These are phyloP conservation scores for Cyberlindnera meyerae DNA, from an alignment of 805 yeast genomes.

Conservation along the genomic window DNA sequence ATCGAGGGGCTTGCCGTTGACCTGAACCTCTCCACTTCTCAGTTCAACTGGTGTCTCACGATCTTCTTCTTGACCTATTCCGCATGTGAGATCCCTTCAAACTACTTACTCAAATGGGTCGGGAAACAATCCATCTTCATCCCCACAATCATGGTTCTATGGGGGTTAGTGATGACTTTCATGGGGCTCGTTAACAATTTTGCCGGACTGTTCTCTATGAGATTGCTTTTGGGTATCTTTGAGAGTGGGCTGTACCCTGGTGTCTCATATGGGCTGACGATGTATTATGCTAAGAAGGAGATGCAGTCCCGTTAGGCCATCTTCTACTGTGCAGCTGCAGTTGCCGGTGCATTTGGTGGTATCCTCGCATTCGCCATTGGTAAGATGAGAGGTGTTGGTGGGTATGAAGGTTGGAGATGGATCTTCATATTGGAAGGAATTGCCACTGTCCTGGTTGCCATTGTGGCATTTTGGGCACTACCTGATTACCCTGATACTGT, in stretches of 20 bases:
- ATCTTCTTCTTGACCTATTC: conserved; percentile 15
- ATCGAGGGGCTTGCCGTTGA: conserved; percentile 7
- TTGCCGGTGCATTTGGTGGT: conserved; percentile 24
- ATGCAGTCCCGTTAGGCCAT: conserved; percentile 22
- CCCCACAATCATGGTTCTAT: conserved; percentile 11
- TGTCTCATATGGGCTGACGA: conserved; percentile 20
- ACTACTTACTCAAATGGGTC: conserved; percentile 12
- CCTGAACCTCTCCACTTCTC: conserved; percentile 9
- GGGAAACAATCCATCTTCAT: conserved; percentile 15
- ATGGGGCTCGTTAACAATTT: conserved; percentile 18
- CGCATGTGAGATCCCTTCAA: conserved; percentile 18
- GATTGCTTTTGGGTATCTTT: conserved; percentile 14
- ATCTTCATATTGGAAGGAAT: conserved; percentile 20
- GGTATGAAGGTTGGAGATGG: conserved; percentile 19
- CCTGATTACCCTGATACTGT: conserved; percentile 22
- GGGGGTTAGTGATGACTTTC: conserved; percentile 16
- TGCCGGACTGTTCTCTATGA: conserved; percentile 11
- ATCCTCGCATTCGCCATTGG: conserved; percentile 24
- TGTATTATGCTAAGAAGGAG: conserved; percentile 25
- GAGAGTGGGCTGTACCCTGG: conserved; percentile 19
- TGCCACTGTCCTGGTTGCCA: conserved; percentile 12
- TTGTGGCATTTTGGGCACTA: conserved; percentile 5
- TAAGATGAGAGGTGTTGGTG: conserved; percentile 17
- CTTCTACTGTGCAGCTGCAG: conserved; percentile 17
- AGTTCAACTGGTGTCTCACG: conserved; percentile 16